Evolutionary conservation across 495 filamentous ascomycete genomes (phyloP), one percentile per base, ranked within the genome.

Genomic region (Penicillium coprophilum): DNA sequence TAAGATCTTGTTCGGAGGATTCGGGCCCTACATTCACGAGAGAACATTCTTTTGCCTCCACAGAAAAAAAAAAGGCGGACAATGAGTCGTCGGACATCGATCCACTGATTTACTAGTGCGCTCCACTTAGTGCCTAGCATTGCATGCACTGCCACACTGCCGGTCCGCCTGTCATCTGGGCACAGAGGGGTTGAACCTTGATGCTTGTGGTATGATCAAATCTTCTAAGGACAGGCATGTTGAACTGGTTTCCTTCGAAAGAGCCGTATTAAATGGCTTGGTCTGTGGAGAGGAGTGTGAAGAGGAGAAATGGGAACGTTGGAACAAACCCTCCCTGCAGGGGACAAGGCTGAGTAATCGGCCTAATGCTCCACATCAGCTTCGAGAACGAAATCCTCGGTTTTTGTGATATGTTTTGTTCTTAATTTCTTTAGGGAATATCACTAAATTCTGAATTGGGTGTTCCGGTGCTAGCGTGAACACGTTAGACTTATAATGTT

Each of bases 141-240:
- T 74, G 71, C 73, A 73, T 74, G 73, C 73, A 76, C 73, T 76
- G 73, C 73, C 73, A 76, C 73, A 73, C 55, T 74, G 67, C 20
- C 57, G 63, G 58, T 57, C 63, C 60, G 63, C 67, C 43, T 72
- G 70, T 73, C 72, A 72, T 64, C 69, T 68, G 58, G 60, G 60
- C 52, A 43, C 23, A 54, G 52, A 41, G 50, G 50, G 31, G 24
- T 41, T 30, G 52, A 46, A 54, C 31, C n/a, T 46, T 46, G 36
- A 52, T 23, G 6, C 8, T 4, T n/a, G 44, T 53, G 28, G 41
- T 45, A 9, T 38, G 21, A 31, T 41, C 36, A 39, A 46, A 46
- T 13, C 36, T 36, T 34, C 52, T 27, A 30, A 17, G 31, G 24
- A 23, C 10, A 54, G 41, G 20, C 30, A 46, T 39, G 31, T 6